A percentile compares a stretch with the other conserved stretches of the same genome.
Evolutionary conservation across 306 rosid species (phyloP).

Genomic region (Fragaria vesca): DNA sequence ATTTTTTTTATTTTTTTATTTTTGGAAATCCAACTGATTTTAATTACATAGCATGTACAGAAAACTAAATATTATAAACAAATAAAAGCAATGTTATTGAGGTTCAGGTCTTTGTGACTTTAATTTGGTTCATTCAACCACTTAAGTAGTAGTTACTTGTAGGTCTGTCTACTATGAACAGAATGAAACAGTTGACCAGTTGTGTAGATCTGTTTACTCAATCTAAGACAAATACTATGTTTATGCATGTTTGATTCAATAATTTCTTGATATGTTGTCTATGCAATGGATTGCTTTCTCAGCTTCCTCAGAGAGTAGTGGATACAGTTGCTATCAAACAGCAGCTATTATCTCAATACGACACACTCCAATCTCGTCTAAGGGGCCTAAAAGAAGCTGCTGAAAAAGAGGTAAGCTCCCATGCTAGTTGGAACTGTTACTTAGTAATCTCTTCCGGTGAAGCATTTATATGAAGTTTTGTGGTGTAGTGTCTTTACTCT

Average conservation of each 20-base stretch:
- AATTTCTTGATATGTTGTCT: neutral
- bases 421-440: conserved; percentile 29
- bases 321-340: conserved; percentile 79
- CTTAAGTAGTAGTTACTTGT: neutral
- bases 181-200: neutral
- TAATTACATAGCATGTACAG: neutral
- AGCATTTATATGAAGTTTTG: neutral
- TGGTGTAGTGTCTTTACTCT: neutral
- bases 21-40: no score
- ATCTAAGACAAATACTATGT: neutral
- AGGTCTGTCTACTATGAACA: neutral
- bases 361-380: conserved; percentile 82
- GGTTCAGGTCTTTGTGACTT: neutral
- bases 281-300: conserved; percentile 26
- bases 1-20: no score
- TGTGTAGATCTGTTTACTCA: neutral
- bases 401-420: conserved; percentile 71
- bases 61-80: neutral
- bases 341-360: conserved; percentile 88
- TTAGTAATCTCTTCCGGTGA: neutral
- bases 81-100: neutral
- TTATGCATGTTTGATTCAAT: neutral
- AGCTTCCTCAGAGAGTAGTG: conserved; percentile 86
- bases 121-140: neutral
- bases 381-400: conserved; percentile 80